A percentile compares a stretch with the other conserved stretches of the same genome.
Evolutionary conservation across 768 basidiomycete genomes (phyloP).

Genomic region (Russula emetica): DNA sequence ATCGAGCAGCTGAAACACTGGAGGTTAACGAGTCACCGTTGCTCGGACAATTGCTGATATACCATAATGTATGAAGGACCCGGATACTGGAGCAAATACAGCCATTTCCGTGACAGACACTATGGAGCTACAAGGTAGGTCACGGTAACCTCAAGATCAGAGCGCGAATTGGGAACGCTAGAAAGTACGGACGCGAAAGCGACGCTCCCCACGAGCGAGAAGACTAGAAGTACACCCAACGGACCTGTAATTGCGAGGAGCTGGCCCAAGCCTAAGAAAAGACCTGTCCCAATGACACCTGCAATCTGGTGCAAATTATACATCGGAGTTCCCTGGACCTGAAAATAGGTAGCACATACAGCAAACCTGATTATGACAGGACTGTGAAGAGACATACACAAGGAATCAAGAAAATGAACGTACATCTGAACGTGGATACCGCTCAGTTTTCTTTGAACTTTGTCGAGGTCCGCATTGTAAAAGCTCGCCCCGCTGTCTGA

Average conservation of each 20-base stretch:
- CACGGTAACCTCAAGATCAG: background rate
- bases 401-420: background rate
- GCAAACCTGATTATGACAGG: conserved; percentile 18
- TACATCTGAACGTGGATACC: conserved; percentile 27
- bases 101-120: conserved; percentile 35
- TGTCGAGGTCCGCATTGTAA: conserved; percentile 25
- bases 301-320: conserved; percentile 27
- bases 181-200: conserved; percentile 32
- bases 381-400: background rate
- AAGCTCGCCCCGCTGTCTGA: background rate
- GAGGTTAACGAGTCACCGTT: background rate
- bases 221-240: conserved; percentile 34
- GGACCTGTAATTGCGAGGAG: conserved; percentile 32
- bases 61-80: conserved; percentile 33
- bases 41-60: background rate
- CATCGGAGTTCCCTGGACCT: background rate
- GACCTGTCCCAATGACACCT: conserved; percentile 35
- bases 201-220: conserved; percentile 32
- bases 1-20: conserved; percentile 31
- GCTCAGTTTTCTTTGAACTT: conserved; percentile 22
- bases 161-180: background rate
- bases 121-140: conserved; percentile 29
- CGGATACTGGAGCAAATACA: conserved; percentile 33
- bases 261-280: conserved; percentile 34
- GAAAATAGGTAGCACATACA: conserved; percentile 7